Base-by-base conservation (phyloP, 257 asterid species). In the Solanum peruvianum region DNA sequence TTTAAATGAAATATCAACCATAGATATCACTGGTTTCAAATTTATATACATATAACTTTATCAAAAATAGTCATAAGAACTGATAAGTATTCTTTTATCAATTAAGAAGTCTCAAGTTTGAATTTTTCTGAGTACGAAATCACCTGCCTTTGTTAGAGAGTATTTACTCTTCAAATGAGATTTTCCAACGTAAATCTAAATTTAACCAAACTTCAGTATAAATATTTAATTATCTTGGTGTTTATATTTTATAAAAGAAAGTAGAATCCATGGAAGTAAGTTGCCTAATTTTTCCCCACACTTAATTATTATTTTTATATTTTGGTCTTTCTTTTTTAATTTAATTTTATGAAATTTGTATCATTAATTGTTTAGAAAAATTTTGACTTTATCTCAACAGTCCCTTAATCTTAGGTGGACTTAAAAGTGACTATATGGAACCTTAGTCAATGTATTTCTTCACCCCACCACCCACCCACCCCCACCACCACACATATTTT, bases 181-280 rank as follows among this genome's bases (percentile, higher is more conserved):
- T 1, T 49, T 49, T 49, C 1, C 4, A 1, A 56, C 1, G 4
- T 10, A 56, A 56, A 56, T 56, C 0, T 2, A 0, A 18, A 56
- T 56, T 56, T 56, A 18, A 18, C 18, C 11, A 1, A 2, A 56
- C 64, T 56, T 18, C 11, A 56, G 7, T 52, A 52, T 52, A 1
- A 52, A 52, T 52, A 56, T 56, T 56, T 80, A 18, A 45, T 29
- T 47, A 16, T 47, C 29, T 4, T 5, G 44, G 44, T 47, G 27
- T 47, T 80, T 47, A 78, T 39, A 6, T 76, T 76, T 37, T 37
- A 37, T 35, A 35, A 41, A 11, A 21, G 2, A 42, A 42, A n/a
- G 39, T 77, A 77, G 13, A 25, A 60, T 41, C 33, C 56, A 76
- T 42, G 21, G 60, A 42, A n/a, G 35, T 76, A 76, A 76, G 83